Evolutionary conservation across 805 yeast species (phyloP), one percentile per base, ranked within the genome.

Genomic region (Candida krabiensis): DNA sequence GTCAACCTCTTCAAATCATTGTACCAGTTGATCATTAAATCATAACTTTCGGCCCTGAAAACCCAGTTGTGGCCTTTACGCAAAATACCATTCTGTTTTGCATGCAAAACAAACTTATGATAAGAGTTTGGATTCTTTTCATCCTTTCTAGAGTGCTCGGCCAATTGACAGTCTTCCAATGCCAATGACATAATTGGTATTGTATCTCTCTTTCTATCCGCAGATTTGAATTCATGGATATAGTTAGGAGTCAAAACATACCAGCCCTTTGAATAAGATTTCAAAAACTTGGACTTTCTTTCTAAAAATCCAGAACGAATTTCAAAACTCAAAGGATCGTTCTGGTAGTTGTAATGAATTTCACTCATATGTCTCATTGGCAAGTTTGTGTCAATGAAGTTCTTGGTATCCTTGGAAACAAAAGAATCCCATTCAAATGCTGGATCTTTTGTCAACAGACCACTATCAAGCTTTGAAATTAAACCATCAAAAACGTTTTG

Each of bases 31-130:
- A 83, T 78, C 91, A 89, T 86, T 22, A 74, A 62, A 28, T 81
- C 84, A 52, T 84, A 85, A 33, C 84, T 76, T 54, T 86, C 93
- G n/a, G 95, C 83, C 48, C 95, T 75, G 68, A 91, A 90, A n/a
- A 90, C 93, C 87, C 93, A 88, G 53, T 88, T 89, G 64, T 90
- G 97, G 29, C 88, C 86, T 54, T 87, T 73, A 45, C 80, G 83
- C 46, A 87, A 71, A 43, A 84, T 66, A 11, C 93, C 93, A 44
- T 80, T 78, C 46, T 82, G 80, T 53, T 84, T 86, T 13, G 89
- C 79, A 47, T 77, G 79, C 44, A 91, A 67, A 9, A 89, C 86
- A 63, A 91, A 93, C 64, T 89, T 89, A 59, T 80, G 80, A 41
- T 66, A 67, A 3, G 76, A 70, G 34, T 75, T 77, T 13, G 73